Evolutionary conservation across 495 filamentous ascomycete species (phyloP).

Genomic region (Penicillium longicatenatum): DNA sequence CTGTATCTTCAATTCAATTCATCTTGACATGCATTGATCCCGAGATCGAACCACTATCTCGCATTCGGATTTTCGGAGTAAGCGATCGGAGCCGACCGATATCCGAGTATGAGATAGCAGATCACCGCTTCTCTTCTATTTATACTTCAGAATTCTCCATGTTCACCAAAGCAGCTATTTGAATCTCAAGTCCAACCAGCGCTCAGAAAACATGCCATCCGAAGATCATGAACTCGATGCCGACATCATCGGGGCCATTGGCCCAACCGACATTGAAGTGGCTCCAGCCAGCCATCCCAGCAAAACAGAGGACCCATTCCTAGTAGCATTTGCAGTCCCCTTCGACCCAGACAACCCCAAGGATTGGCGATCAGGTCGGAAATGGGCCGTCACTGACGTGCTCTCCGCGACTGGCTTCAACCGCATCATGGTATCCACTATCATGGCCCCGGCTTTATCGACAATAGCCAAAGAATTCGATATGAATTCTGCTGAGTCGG

Average conservation of each 20-base stretch:
- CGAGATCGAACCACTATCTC: too few relatives aligned
- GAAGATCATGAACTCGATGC: neutral
- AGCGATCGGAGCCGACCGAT: neutral
- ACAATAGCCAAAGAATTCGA: slow-evolving; percentile 57
- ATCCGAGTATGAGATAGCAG: neutral
- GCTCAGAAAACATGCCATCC: neutral
- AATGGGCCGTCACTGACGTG: slow-evolving; percentile 56
- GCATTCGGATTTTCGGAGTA: neutral
- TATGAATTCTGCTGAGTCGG: slow-evolving; percentile 55
- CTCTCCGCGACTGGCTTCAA: slow-evolving; percentile 51
- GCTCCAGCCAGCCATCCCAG: slow-evolving; percentile 1
- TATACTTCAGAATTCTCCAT: neutral
- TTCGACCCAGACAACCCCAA: slow-evolving; percentile 45
- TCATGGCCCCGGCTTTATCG: slow-evolving; percentile 66
- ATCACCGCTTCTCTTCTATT: neutral
- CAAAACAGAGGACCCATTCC: slow-evolving; percentile 21
- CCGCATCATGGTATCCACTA: slow-evolving; percentile 65
- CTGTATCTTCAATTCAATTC: too few relatives aligned
- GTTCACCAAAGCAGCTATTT: neutral
- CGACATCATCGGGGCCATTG: slow-evolving; percentile 4
- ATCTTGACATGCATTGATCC: too few relatives aligned
- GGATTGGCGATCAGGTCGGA: slow-evolving; percentile 44
- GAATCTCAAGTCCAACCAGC: neutral
- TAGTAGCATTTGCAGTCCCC: slow-evolving; percentile 40
- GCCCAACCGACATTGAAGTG: slow-evolving; percentile 13